Conservation (phyloP, 2,329 filamentous ascomycete species). For the Cercospora sp. region DNA sequence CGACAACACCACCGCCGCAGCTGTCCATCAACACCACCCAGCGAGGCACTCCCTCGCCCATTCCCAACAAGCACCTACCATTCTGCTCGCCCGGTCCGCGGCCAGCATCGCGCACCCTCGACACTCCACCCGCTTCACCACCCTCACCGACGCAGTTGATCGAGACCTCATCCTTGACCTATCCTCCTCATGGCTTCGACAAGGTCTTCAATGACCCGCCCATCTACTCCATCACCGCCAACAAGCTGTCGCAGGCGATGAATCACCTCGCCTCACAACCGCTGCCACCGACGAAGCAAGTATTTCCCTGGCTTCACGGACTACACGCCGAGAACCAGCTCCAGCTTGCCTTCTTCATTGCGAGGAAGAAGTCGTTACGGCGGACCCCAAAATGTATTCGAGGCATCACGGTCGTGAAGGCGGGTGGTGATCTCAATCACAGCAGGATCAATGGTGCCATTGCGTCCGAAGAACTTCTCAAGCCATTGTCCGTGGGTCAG, state of each 20-base stretch:
- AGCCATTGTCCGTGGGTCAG: constrained; percentile 38
- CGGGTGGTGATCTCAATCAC: constrained; percentile 72
- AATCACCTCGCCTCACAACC: constrained; percentile 76
- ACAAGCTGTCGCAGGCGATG: constrained; percentile 68
- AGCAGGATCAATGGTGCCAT: constrained; percentile 86
- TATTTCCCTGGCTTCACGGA: constrained; percentile 97
- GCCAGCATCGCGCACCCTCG: constrained; percentile 51
- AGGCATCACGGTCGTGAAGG: constrained; percentile 82
- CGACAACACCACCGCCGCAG: constrained; percentile 52
- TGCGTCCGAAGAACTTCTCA: constrained; percentile 75
- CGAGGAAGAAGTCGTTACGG: constrained; percentile 68
- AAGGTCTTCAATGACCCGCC: constrained; percentile 57
- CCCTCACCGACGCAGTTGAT: constrained; percentile 57
- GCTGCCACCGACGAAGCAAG: constrained; percentile 76
- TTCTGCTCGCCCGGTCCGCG: constrained; percentile 76
- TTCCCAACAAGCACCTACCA: constrained; percentile 88
- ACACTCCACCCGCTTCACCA: constrained; percentile 59
- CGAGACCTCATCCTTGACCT: constrained; percentile 67
- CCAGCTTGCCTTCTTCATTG: constrained; percentile 85
- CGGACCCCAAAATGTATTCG: constrained; percentile 75
- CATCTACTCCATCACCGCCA: constrained; percentile 72
- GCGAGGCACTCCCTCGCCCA: constrained; percentile 60
- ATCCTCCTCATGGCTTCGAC: constrained; percentile 67
- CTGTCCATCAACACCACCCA: constrained; percentile 60
- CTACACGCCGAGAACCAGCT: constrained; percentile 85